Percentiles rank a stretch among this genome's conserved stretches.
phyloP scores from a whole-genome alignment of 106 monocot species.

The Cymbidium sinense region DNA sequence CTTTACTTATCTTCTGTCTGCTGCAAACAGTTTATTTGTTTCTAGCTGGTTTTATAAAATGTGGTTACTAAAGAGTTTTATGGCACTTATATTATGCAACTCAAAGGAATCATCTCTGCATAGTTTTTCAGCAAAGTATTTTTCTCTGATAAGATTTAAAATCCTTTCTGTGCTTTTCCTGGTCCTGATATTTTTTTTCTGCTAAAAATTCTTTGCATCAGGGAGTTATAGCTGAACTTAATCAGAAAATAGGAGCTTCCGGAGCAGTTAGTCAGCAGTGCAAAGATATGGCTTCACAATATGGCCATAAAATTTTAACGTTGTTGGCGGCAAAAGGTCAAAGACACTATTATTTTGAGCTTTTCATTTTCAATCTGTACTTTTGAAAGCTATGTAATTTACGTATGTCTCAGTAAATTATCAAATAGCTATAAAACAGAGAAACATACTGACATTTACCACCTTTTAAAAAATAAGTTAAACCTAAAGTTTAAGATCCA shows the following conservation, averaged over 20 bases:
- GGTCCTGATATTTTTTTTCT: neutral
- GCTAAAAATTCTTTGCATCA: conserved; percentile 11
- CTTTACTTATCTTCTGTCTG: neutral
- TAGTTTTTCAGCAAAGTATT: neutral
- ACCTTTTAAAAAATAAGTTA: too few relatives aligned
- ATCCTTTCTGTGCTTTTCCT: neutral
- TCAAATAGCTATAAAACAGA: neutral
- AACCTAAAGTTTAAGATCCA: too few relatives aligned
- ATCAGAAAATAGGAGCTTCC: conserved; percentile 56
- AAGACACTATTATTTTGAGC: neutral
- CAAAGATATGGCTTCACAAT: conserved; percentile 48
- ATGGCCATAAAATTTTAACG: conserved; percentile 41
- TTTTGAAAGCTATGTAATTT: neutral
- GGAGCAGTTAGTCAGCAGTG: conserved; percentile 59
- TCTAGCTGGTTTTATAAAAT: neutral
- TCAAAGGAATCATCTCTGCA: neutral
- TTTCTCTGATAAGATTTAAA: neutral
- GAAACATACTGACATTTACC: too few relatives aligned
- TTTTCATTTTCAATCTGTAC: neutral
- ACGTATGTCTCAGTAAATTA: neutral
- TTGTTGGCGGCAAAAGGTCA: conserved; percentile 37
- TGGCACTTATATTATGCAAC: neutral
- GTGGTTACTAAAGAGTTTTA: too few relatives aligned
- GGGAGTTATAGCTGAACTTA: conserved; percentile 47
- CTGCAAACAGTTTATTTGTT: neutral